These are phyloP conservation scores for Saitozyma podzolica DNA, from an alignment of 768 basidiomycete species.

Conservation along the genomic window DNA sequence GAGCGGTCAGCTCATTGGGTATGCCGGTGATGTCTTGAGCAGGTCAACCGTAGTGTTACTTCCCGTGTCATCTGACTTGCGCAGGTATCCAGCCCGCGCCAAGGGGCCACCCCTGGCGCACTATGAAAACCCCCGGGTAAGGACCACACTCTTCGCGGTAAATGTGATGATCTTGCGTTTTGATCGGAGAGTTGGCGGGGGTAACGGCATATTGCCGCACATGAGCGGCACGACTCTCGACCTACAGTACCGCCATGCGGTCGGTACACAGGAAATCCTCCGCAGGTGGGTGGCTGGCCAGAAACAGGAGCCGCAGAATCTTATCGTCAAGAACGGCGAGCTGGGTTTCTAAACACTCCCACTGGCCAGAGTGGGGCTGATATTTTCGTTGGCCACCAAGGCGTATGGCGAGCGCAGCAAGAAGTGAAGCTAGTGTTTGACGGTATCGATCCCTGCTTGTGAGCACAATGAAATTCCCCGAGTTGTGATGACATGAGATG, in stretches of 20 bases:
- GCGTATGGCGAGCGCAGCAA: slow-evolving; percentile 39
- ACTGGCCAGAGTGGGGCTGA: neutral
- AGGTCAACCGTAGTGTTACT: slow-evolving; percentile 1
- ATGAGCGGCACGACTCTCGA: slow-evolving; percentile 74
- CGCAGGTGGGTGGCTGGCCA: slow-evolving; percentile 53
- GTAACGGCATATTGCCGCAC: slow-evolving; percentile 77
- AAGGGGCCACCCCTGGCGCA: slow-evolving; percentile 80
- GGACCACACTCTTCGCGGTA: no score
- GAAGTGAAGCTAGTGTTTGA: no score
- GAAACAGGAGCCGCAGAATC: slow-evolving; percentile 71
- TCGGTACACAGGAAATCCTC: slow-evolving; percentile 50
- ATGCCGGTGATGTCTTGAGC: slow-evolving; percentile 43
- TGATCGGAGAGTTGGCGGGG: slow-evolving; percentile 54
- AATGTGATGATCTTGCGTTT: no score
- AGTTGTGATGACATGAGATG: no score
- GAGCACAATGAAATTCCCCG: no score
- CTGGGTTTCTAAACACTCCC: neutral
- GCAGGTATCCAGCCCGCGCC: slow-evolving; percentile 78
- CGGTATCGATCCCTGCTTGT: no score
- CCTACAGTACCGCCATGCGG: slow-evolving; percentile 82
- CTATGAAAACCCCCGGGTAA: slow-evolving; percentile 68
- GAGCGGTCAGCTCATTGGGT: slow-evolving; percentile 72
- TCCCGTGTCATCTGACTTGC: neutral
- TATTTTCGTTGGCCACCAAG: slow-evolving; percentile 36
- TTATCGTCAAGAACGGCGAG: slow-evolving; percentile 72